A percentile compares a stretch with the other conserved stretches of the same genome.
phyloP scores from a whole-genome alignment of 2,329 filamentous ascomycete genomes.

The Colletotrichum graminicola region DNA sequence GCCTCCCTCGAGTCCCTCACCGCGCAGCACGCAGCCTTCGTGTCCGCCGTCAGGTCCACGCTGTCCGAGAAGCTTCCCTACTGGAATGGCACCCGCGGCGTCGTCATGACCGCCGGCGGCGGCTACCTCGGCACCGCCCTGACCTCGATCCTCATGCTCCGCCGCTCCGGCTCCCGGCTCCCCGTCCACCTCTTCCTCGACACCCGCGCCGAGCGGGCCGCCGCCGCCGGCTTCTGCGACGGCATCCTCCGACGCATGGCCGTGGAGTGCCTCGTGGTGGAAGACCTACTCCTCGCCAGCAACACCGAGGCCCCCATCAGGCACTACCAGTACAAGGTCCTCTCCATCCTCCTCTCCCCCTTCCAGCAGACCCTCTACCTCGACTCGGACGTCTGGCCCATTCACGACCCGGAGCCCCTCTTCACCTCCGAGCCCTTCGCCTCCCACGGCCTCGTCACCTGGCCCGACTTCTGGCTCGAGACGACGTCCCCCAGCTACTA shows the following conservation, averaged over 20 bases:
- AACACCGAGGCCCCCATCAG: constrained; percentile 46
- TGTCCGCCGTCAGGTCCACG: constrained; percentile 45
- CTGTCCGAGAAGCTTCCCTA: constrained; percentile 51
- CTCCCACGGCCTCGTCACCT: constrained; percentile 65
- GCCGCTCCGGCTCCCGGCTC: constrained; percentile 61
- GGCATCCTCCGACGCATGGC: constrained; percentile 47
- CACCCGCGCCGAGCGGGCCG: constrained; percentile 48
- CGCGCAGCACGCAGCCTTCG: constrained; percentile 46
- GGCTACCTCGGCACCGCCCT: constrained; percentile 63
- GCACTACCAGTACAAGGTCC: constrained; percentile 68
- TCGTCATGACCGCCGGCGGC: constrained; percentile 64
- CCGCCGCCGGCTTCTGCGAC: constrained; percentile 47
- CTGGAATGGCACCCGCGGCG: constrained; percentile 53
- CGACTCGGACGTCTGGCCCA: constrained; percentile 68
- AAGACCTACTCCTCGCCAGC: constrained; percentile 45
- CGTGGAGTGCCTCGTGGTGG: constrained; percentile 51
- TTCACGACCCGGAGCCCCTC: constrained; percentile 53
- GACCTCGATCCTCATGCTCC: constrained; percentile 64
- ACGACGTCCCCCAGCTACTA: constrained; percentile 59
- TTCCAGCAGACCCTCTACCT: constrained; percentile 71
- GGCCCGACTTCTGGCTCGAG: constrained; percentile 67
- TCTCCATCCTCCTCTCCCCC: constrained; percentile 68
- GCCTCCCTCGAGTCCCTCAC: constrained; percentile 27
- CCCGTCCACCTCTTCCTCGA: constrained; percentile 59
- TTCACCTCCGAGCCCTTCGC: constrained; percentile 65